Evolutionary conservation across 257 asterid species (phyloP).

Genomic region (Paraleonurus japonicus): DNA sequence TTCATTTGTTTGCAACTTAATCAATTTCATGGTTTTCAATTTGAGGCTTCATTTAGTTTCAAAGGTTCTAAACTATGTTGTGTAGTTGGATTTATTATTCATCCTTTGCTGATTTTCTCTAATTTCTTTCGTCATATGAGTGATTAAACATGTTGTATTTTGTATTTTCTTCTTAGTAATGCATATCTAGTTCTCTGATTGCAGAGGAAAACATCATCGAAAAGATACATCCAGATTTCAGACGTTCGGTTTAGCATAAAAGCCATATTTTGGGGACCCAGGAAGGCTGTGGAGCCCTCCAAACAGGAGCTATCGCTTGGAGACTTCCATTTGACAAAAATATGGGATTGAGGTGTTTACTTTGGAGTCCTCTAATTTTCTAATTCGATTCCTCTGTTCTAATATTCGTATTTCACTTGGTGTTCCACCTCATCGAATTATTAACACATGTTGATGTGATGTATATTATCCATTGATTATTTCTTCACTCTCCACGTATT

Average conservation of each 20-base stretch:
- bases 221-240: slow-evolving; percentile 24
- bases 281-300: slow-evolving; percentile 57
- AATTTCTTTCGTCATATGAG: slow-evolving; percentile 3
- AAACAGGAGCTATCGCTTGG: slow-evolving; percentile 58
- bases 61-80: background rate
- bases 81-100: background rate
- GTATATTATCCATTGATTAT: too few species aligned
- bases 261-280: slow-evolving; percentile 84
- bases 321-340: slow-evolving; percentile 53
- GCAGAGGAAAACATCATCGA: slow-evolving; percentile 45
- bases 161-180: background rate
- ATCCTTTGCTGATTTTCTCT: slow-evolving; percentile 7
- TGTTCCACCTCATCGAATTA: too few species aligned
- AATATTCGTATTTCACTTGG: too few species aligned
- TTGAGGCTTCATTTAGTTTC: background rate
- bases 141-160: background rate
- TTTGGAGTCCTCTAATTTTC: slow-evolving; percentile 19
- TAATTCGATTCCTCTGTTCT: too few species aligned
- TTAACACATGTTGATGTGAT: too few species aligned
- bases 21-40: background rate
- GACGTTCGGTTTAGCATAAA: slow-evolving; percentile 38
- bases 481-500: too few species aligned
- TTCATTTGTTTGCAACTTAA: background rate
- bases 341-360: slow-evolving; percentile 55
- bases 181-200: slow-evolving; percentile 20